phyloP scores from a whole-genome alignment of 768 basidiomycete genomes.

The Rhizopogon salebrosus region DNA sequence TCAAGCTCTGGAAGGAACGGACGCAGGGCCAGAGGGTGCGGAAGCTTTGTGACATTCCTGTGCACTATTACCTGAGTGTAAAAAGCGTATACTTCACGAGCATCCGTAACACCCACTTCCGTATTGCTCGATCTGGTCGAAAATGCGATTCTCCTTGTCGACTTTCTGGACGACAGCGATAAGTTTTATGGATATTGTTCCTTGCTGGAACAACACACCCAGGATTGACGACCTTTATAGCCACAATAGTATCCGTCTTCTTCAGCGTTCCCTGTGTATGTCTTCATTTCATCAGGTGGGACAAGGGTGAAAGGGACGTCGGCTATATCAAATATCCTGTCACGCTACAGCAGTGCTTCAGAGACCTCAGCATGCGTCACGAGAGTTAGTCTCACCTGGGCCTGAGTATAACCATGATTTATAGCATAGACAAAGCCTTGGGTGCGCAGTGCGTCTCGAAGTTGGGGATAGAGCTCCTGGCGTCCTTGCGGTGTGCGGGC shows the following conservation, averaged over 20 bases:
- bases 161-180: conserved; percentile 27
- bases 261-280: conserved; percentile 32
- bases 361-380: neutral
- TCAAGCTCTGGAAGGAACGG: conserved; percentile 33
- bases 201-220: conserved; percentile 26
- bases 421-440: conserved; percentile 43
- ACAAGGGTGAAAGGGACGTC: conserved; percentile 38
- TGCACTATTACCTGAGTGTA: conserved; percentile 30
- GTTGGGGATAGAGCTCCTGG: neutral
- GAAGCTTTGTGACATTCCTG: conserved; percentile 25
- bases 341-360: conserved; percentile 23
- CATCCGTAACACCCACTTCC: conserved; percentile 24
- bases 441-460: neutral
- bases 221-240: conserved; percentile 42
- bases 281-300: conserved; percentile 35
- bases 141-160: conserved; percentile 28
- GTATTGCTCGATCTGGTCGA: conserved; percentile 39
- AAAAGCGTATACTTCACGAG: neutral
- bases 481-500: neutral
- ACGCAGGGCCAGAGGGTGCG: conserved; percentile 32
- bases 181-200: conserved; percentile 4
- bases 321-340: conserved; percentile 43
- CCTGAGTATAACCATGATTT: conserved; percentile 41
- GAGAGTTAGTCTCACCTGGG: conserved; percentile 26
- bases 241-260: conserved; percentile 39